Base-by-base conservation (phyloP, 225 moss, liverwort and hornwort species). In the Marchantia polymorpha region DNA sequence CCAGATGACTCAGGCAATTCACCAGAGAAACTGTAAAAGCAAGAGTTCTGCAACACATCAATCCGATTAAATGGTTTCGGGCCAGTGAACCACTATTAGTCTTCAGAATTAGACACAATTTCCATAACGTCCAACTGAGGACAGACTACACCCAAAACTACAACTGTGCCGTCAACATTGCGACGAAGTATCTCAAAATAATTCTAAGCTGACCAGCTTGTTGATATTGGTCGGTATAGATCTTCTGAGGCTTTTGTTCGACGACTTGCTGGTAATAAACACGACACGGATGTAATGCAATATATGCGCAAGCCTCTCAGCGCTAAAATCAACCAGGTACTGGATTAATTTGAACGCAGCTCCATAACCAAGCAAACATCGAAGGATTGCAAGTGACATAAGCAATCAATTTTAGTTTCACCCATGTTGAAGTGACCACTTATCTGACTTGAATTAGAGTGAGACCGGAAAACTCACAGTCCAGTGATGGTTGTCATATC, bases 171-270 rank as follows among this genome's bases (percentile, higher is more conserved):
- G 17, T 59, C 17, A 2, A 59, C 11, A 58, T 13, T n/a, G 58
- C 25, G 70, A 58, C 31, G 10, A 31, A 10, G 70, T 66, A 76
- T 25, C 82, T 82, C 52, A 82, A 78, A 82, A 64, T 22, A 78
- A 31, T 39, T 72, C 69, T 19, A 82, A 72, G 69, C 64, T 64
- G 27, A 11, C 73, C 48, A 82, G 61, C 23, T 23, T 11, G 17
- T 46, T 78, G 31, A 82, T 72, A 20, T 16, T 51, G 14, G 19
- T 60, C 8, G 72, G 82, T 25, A 73, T 30, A 72, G 49, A 3
- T 51, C 78, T 55, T 29, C 17, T 48, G 3, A 82, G 16, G n/a
- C 15, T 64, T 65, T 54, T 47, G 22, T 30, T 73, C 46, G 82
- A 39, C 72, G 78, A 25, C 60, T 82, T 22, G 46, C 82, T 78